Base-by-base conservation (phyloP, 352 stramenopile species). In the Phytophthora colocasiae region DNA sequence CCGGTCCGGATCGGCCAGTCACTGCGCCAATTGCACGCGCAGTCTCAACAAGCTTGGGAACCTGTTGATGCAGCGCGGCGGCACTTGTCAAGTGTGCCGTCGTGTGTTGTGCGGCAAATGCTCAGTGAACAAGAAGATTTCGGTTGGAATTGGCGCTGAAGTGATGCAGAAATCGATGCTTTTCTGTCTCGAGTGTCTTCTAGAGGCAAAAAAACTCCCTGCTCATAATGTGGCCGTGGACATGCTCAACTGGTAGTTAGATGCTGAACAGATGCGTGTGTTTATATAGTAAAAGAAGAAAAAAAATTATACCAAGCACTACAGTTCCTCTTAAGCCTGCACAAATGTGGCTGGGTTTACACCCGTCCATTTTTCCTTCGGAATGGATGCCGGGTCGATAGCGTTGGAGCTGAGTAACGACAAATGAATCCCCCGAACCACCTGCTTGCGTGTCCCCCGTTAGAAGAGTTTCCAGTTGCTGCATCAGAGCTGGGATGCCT, bases 321-420 rank as follows among this genome's bases (percentile, higher is more conserved):
- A 22, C 22, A 22, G 22, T 22, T 22, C 22, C 22, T 22, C 22
- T 22, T 22, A 22, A 22, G 22, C 22, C 22, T 22, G 22, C 22
- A 22, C 22, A 22, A 22, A n/a, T n/a, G n/a, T n/a, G n/a, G n/a
- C n/a, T n/a, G n/a, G n/a, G n/a, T n/a, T n/a, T n/a, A n/a, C n/a
- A n/a, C 44, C 0, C 8, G 31, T 0, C 69, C 15, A 12, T 44
- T 75, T 51, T 75, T 22, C 63, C 31, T 77, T 78, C 2, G 69
- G 60, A 38, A 89, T 63, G 26, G 78, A 50, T 49, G 70, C 69
- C 31, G 74, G 22, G 51, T 87, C 77, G 1, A 55, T 22, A 15
- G 76, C 82, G 45, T 85, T 81, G 1, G 82, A 88, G 12, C 56
- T 73, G 52, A 89, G 69, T 45, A 91, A 62, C 40, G 82, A 91